Conservation (phyloP, 164 flowering plant genomes). For the Amborella trichopoda region DNA sequence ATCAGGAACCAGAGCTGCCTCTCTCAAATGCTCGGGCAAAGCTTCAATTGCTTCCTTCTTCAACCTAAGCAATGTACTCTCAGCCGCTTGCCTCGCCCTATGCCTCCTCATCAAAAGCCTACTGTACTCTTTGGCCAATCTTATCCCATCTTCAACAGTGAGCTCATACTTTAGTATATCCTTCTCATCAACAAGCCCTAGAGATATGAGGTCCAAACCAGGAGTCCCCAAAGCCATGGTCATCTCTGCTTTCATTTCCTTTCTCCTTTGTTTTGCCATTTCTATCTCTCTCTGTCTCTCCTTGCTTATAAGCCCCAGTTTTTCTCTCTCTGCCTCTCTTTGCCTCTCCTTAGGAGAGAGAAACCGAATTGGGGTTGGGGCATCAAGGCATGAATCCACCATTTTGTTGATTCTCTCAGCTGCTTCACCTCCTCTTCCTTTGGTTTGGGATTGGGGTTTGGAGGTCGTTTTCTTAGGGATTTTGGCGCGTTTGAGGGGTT, state of each 20-base stretch:
- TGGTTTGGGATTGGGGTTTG: conserved; percentile 1
- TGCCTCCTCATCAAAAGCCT: conserved; percentile 71
- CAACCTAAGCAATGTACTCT: conserved; percentile 33
- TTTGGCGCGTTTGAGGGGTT: conserved; percentile 36
- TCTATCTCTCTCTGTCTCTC: conserved; percentile 49
- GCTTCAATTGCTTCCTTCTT: conserved; percentile 90
- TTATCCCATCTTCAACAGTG: conserved; percentile 78
- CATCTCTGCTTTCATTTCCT: conserved; percentile 4
- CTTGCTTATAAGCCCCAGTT: conserved; percentile 65
- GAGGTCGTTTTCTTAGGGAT: conserved; percentile 28
- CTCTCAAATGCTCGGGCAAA: conserved; percentile 53
- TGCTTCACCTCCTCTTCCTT: conserved; percentile 16
- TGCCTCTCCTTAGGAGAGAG: conserved; percentile 34
- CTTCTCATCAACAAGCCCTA: conserved; percentile 72
- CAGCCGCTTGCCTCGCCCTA: conserved; percentile 66
- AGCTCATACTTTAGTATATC: conserved; percentile 67
- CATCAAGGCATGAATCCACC: conserved; percentile 46
- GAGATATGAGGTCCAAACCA: conserved; percentile 59
- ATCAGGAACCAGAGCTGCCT: conserved; percentile 69
- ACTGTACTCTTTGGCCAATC: conserved; percentile 83
- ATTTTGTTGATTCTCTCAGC: conserved; percentile 18
- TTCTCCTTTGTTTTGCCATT: conserved; percentile 26
- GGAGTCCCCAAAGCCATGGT: conserved; percentile 42
- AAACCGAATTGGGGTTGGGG: conserved; percentile 54
- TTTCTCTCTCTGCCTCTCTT: conserved; percentile 71